Percentiles rank a stretch among this genome's conserved stretches.
These are phyloP conservation scores for Capillidium rhysosporum DNA, from an alignment of 371 early-diverging fungal genomes.

Conservation along the genomic window DNA sequence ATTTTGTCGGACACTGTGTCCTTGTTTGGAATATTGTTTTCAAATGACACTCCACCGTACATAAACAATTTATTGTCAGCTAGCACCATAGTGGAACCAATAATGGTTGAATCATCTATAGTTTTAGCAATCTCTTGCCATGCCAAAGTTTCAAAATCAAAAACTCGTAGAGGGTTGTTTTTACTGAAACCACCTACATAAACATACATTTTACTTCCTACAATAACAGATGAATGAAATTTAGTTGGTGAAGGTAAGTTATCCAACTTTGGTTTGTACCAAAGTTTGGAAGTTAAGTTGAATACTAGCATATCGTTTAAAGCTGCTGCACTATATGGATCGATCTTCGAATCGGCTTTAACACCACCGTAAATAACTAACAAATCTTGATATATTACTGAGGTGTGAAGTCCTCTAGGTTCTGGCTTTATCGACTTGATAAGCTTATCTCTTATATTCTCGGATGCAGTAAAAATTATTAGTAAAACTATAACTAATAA, in stretches of 20 bases:
- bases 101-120: not conserved
- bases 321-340: not conserved
- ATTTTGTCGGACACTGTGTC: not conserved
- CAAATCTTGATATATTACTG: slow-evolving; percentile 4
- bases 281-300: not conserved
- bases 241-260: not conserved
- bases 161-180: not conserved
- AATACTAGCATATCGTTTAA: not conserved
- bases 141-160: not conserved
- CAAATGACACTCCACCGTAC: not conserved
- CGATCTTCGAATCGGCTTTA: not conserved
- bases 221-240: not conserved
- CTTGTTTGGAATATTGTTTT: not conserved
- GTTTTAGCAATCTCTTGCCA: not conserved
- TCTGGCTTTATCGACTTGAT: too few relatives aligned
- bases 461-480: too few relatives aligned
- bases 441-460: too few relatives aligned
- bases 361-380: slow-evolving; percentile 1
- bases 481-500: too few relatives aligned
- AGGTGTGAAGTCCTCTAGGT: too few relatives aligned
- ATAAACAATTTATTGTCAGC: not conserved
- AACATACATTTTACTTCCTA: not conserved
- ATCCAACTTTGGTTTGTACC: slow-evolving; percentile 1
- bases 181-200: not conserved
- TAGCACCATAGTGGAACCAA: not conserved